These are phyloP conservation scores for Apiospora saccharicola DNA, from an alignment of 2,329 filamentous ascomycete genomes.

Conservation along the genomic window DNA sequence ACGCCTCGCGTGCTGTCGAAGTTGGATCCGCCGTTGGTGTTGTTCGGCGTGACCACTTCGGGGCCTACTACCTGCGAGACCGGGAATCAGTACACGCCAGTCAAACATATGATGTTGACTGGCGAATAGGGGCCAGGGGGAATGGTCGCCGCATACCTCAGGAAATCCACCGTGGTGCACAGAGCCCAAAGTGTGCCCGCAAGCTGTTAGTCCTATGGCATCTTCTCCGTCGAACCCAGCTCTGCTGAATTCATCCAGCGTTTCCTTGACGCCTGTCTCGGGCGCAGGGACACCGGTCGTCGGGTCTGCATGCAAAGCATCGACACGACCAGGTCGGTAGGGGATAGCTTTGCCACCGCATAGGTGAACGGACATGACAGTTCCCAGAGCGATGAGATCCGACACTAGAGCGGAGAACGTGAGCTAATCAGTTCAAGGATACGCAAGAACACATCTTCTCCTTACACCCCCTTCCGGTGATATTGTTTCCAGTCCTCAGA, in stretches of 20 bases:
- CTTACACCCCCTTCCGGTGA: not conserved
- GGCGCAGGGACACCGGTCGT: slow-evolving; percentile 40
- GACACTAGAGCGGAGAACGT: slow-evolving; percentile 33
- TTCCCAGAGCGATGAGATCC: slow-evolving; percentile 39
- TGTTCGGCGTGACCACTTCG: slow-evolving; percentile 33
- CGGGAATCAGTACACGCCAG: not conserved
- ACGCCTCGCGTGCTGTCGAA: slow-evolving; percentile 35
- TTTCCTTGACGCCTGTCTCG: slow-evolving; percentile 35
- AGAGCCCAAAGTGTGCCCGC: slow-evolving; percentile 40
- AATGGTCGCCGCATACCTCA: slow-evolving; percentile 26
- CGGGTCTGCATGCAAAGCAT: slow-evolving; percentile 37
- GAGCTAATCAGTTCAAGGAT: not conserved
- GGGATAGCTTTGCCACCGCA: slow-evolving; percentile 39
- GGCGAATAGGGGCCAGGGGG: not conserved
- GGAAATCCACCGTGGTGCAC: slow-evolving; percentile 40
- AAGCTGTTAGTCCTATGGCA: slow-evolving; percentile 38
- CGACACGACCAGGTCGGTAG: slow-evolving; percentile 38
- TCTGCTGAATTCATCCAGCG: slow-evolving; percentile 35
- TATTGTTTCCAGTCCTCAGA: no score
- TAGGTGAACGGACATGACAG: slow-evolving; percentile 40
- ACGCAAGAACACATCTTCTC: not conserved
- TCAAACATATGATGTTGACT: not conserved
- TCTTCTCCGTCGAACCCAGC: slow-evolving; percentile 38
- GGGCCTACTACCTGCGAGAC: slow-evolving; percentile 24
- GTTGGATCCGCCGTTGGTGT: slow-evolving; percentile 37